phyloP scores from a whole-genome alignment of 306 rosid species.

The Malus fusca region DNA sequence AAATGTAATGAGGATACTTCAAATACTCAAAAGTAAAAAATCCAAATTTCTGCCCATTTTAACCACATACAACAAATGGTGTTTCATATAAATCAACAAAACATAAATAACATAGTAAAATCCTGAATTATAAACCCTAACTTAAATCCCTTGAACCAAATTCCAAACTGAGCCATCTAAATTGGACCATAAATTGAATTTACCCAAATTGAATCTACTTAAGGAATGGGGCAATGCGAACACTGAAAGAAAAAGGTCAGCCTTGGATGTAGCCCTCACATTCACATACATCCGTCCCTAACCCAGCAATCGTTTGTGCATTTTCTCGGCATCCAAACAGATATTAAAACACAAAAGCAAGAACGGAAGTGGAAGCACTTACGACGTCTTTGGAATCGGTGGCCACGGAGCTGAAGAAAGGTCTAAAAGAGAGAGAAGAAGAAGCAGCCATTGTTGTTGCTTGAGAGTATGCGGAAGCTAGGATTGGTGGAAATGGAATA shows the following conservation, averaged over 20 bases:
- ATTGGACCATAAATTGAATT: too few species aligned
- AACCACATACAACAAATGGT: too few species aligned
- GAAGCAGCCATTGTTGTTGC: constrained; percentile 25
- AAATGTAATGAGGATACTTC: background rate
- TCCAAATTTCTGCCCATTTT: background rate
- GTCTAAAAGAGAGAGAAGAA: constrained; percentile 23
- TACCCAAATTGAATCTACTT: too few species aligned
- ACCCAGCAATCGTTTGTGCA: background rate
- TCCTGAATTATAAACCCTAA: background rate
- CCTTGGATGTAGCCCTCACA: too few species aligned
- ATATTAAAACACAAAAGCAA: background rate
- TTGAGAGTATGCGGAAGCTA: constrained; percentile 3
- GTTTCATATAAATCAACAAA: background rate
- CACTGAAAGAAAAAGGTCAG: too few species aligned
- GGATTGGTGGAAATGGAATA: background rate
- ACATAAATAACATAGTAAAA: background rate
- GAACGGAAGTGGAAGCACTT: background rate
- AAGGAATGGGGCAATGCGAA: too few species aligned
- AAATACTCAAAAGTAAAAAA: background rate
- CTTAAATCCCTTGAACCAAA: too few species aligned
- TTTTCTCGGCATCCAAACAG: background rate
- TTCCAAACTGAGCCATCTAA: too few species aligned
- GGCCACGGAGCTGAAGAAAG: constrained; percentile 11
- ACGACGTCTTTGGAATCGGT: constrained; percentile 27
- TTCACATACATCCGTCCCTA: too few species aligned